A percentile compares a stretch with the other conserved stretches of the same genome.
These are phyloP conservation scores for Acanthamoeba healyi DNA, from an alignment of 208 protist species.

Conservation along the genomic window DNA sequence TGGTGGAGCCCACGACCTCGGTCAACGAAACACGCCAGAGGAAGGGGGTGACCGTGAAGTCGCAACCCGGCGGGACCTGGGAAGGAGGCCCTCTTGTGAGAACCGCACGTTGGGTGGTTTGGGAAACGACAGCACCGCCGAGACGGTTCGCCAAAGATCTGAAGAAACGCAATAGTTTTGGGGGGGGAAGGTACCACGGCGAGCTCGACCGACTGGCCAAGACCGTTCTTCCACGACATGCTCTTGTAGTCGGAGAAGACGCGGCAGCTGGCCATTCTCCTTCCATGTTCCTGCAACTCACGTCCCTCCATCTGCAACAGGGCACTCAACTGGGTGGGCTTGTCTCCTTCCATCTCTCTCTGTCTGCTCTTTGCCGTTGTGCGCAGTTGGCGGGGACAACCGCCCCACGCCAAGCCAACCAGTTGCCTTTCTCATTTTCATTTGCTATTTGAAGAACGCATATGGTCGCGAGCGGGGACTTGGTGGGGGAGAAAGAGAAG, in stretches of 20 bases:
- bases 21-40: slow-evolving; percentile 32
- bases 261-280: neutral
- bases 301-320: neutral
- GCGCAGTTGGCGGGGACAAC: too few species aligned
- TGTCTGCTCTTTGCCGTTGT: neutral
- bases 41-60: slow-evolving; percentile 60
- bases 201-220: slow-evolving; percentile 42
- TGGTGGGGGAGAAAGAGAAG: too few species aligned
- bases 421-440: too few species aligned
- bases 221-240: slow-evolving; percentile 73
- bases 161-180: too few species aligned
- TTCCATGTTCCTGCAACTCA: neutral
- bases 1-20: slow-evolving; percentile 39
- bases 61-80: slow-evolving; percentile 20
- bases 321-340: neutral
- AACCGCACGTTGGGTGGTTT: too few species aligned
- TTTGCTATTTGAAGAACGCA: too few species aligned
- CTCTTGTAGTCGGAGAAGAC: slow-evolving; percentile 62
- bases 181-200: neutral
- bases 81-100: neutral
- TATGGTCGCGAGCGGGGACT: too few species aligned
- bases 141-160: neutral
- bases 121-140: neutral
- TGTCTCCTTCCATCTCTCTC: neutral
- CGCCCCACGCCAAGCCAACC: too few species aligned